phyloP scores from a whole-genome alignment of 2,329 filamentous ascomycete genomes.

The Zarea fungicola region DNA sequence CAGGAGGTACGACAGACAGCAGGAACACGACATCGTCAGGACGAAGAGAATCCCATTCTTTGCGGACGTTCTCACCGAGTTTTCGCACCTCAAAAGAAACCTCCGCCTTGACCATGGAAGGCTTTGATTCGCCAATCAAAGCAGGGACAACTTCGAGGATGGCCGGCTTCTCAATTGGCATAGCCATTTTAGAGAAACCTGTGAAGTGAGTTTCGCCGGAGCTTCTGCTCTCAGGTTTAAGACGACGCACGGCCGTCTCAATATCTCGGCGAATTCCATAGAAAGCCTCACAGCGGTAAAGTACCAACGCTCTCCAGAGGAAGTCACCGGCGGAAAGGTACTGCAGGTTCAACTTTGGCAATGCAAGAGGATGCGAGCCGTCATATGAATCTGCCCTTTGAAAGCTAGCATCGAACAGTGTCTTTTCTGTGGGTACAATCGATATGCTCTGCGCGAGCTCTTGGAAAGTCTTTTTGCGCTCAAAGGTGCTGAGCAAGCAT shows the following conservation, averaged over 20 bases:
- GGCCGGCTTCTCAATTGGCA: slow-evolving; percentile 78
- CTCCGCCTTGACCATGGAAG: slow-evolving; percentile 82
- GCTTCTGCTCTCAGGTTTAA: slow-evolving; percentile 63
- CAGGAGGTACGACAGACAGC: slow-evolving; percentile 63
- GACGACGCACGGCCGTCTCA: slow-evolving; percentile 71
- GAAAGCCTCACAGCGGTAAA: slow-evolving; percentile 88
- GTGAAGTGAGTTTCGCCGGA: slow-evolving; percentile 68
- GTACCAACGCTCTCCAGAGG: slow-evolving; percentile 85
- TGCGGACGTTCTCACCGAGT: slow-evolving; percentile 67
- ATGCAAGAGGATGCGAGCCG: slow-evolving; percentile 77
- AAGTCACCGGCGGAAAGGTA: slow-evolving; percentile 95
- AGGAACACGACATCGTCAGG: slow-evolving; percentile 89
- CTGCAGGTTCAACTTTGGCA: slow-evolving; percentile 92
- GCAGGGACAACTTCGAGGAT: slow-evolving; percentile 82
- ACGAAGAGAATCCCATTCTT: slow-evolving; percentile 85
- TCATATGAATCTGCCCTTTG: slow-evolving; percentile 82
- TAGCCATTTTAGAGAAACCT: slow-evolving; percentile 86
- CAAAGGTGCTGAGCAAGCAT: slow-evolving; percentile 67
- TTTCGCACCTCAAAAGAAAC: slow-evolving; percentile 77
- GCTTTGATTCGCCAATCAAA: slow-evolving; percentile 74
- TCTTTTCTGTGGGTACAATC: slow-evolving; percentile 76
- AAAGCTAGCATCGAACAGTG: slow-evolving; percentile 73
- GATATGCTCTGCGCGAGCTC: slow-evolving; percentile 66
- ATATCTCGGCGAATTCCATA: slow-evolving; percentile 91
- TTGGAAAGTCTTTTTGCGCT: slow-evolving; percentile 76